Evolutionary conservation across 805 yeast species (phyloP).

Genomic region (Wickerhamiella occidentalis): DNA sequence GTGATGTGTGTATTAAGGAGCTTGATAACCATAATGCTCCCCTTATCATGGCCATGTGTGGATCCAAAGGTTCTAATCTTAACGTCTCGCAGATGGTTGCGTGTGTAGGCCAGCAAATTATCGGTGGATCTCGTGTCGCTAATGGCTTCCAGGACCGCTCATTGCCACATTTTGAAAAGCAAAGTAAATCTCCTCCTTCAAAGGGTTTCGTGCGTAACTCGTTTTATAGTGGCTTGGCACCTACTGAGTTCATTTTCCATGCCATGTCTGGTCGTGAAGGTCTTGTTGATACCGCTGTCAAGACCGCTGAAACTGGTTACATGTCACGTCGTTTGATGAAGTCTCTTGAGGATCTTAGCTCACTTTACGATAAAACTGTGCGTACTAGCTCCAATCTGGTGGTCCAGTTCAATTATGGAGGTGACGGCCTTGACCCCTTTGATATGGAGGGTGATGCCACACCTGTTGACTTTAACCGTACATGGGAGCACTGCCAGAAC

Average conservation of each 20-base stretch:
- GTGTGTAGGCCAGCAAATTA: slow-evolving; percentile 91
- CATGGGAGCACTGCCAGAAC: slow-evolving; percentile 86
- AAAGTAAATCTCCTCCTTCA: slow-evolving; percentile 93
- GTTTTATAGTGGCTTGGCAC: slow-evolving; percentile 83
- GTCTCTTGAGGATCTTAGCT: slow-evolving; percentile 88
- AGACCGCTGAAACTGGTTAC: slow-evolving; percentile 98
- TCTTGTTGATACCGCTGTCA: slow-evolving; percentile 96
- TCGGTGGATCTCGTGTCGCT: slow-evolving; percentile 97
- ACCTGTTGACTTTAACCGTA: slow-evolving; percentile 86
- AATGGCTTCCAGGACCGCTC: slow-evolving; percentile 99
- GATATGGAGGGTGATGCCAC: slow-evolving; percentile 99
- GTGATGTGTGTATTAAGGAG: slow-evolving; percentile 92
- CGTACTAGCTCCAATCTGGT: slow-evolving; percentile 92
- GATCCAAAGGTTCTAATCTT: slow-evolving; percentile 95
- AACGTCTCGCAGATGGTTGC: slow-evolving; percentile 99
- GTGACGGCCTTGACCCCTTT: slow-evolving; percentile 94
- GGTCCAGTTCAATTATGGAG: slow-evolving; percentile 96
- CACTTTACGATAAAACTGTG: slow-evolving; percentile 87
- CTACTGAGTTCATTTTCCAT: slow-evolving; percentile 95
- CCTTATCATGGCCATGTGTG: slow-evolving; percentile 97
- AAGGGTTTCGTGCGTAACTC: slow-evolving; percentile 97
- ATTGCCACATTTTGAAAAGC: slow-evolving; percentile 89
- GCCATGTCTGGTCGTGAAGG: slow-evolving; percentile 99
- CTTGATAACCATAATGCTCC: slow-evolving; percentile 88
- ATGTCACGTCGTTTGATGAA: slow-evolving; percentile 98